Base-by-base conservation (phyloP, 352 stramenopile species). In the Aphanomyces cochlioides region DNA sequence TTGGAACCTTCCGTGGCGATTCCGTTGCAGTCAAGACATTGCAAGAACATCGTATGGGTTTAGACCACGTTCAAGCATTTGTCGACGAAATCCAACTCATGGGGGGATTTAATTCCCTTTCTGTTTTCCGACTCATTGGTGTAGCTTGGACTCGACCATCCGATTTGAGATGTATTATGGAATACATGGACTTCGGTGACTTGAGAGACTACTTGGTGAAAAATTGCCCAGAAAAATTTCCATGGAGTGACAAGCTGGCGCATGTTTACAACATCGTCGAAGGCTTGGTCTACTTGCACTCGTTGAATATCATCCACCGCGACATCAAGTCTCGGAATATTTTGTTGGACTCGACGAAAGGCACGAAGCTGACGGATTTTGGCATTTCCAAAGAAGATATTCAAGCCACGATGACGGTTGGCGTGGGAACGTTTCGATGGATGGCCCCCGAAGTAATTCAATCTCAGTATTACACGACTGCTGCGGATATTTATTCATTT, bases 251-350 rank as follows among this genome's bases (percentile, higher is more conserved):
- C 21, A 92, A 90, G 74, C 88, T 77, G 48, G 78, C 88, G 68
- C 85, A 89, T 67, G 82, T 82, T 6, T 82, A 89, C 67, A 83
- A 90, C 69, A 73, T 92, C 4, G 74, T 82, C 13, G 80, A 90
- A 48, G 81, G 78, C 19, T 74, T 92, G 39, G 81, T 87, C 67
- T 89, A 90, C 71, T 66, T 92, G 68, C 84, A 92, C 77, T 81
- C 83, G 50, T 56, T 87, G 17, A 84, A 83, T 66, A 67, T 88
- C 3, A 85, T 86, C 43, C 80, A 88, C 60, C 79, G 82, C 41
- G 80, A 90, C 57, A 67, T 90, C 45, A 87, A 86, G 73, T 86
- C 80, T 34, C 77, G 79, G 19, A 90, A 89, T 66, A 73, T 90
- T 34, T 68, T 89, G 39, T 83, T 90, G 34, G 81, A 89, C 58